Conservation (phyloP, 805 yeast genomes). For the Schwanniomyces sp. region DNA sequence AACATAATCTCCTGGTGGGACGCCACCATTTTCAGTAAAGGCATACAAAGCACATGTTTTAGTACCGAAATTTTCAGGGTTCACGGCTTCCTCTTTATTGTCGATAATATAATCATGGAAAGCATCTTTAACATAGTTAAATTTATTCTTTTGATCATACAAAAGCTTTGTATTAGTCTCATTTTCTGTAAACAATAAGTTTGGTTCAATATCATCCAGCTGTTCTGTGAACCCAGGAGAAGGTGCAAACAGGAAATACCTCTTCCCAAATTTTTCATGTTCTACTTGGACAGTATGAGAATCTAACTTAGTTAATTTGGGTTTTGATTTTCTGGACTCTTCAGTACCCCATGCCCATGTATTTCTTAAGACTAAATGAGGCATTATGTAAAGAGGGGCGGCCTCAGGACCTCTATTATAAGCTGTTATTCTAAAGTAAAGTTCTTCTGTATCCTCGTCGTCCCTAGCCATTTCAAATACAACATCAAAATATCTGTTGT, state of each 20-base stretch:
- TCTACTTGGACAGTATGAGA: conserved; percentile 54
- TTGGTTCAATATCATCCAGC: conserved; percentile 70
- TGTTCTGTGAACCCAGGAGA: conserved; percentile 71
- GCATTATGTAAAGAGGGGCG: conserved; percentile 86
- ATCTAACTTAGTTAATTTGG: conserved; percentile 42
- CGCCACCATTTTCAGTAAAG: conserved; percentile 73
- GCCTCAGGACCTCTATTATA: conserved; percentile 78
- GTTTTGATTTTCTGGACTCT: conserved; percentile 47
- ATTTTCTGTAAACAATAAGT: conserved; percentile 81
- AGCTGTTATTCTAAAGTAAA: conserved; percentile 83
- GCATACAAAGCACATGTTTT: conserved; percentile 83
- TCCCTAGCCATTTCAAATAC: conserved; percentile 89
- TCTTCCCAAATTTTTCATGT: conserved; percentile 70
- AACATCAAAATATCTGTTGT: conserved; percentile 80
- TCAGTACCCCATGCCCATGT: conserved; percentile 90
- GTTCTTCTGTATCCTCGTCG: conserved; percentile 75
- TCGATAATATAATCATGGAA: conserved; percentile 81
- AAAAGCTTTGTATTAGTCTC: conserved; percentile 75
- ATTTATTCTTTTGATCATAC: conserved; percentile 60
- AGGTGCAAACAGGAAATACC: conserved; percentile 70
- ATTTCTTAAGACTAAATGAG: conserved; percentile 82
- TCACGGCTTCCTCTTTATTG: conserved; percentile 57
- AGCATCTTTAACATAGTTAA: conserved; percentile 75
- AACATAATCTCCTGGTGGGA: conserved; percentile 85
- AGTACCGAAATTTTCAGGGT: conserved; percentile 74